These are phyloP conservation scores for Colletotrichum noveboracense DNA, from an alignment of 2,329 filamentous ascomycete species.

Conservation along the genomic window DNA sequence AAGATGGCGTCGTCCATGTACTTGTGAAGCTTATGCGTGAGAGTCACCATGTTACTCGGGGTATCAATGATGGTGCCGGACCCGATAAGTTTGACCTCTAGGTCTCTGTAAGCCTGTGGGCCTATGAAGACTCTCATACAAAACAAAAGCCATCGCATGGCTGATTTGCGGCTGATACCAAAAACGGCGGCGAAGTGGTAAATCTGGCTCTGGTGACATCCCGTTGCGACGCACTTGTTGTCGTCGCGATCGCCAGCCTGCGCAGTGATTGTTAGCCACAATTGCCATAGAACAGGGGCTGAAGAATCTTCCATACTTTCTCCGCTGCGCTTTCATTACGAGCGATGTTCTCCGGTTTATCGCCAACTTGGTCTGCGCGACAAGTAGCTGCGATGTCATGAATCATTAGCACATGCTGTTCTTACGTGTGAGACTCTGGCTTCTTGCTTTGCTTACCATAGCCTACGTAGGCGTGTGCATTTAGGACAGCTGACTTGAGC, in stretches of 20 bases:
- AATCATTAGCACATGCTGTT: not conserved
- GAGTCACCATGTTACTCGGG: not conserved
- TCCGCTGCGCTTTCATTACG: not conserved
- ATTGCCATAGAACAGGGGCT: not conserved
- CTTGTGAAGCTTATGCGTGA: rapidly evolving
- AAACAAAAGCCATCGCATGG: rapidly evolving
- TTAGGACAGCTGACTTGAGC: no score
- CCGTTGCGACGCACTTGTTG: not conserved
- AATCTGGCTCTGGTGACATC: rapidly evolving
- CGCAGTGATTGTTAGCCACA: not conserved
- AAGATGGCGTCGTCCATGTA: not conserved
- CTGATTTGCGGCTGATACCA: not conserved
- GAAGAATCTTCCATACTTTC: not conserved
- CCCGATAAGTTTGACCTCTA: not conserved
- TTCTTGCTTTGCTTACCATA: not conserved
- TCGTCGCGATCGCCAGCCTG: not conserved
- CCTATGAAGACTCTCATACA: rapidly evolving
- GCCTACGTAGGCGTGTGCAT: not conserved
- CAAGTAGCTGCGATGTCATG: not conserved
- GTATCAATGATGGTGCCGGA: not conserved
- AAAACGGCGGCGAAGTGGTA: not conserved
- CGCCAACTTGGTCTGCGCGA: not conserved
- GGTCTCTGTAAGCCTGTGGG: not conserved
- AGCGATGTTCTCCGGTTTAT: not conserved
- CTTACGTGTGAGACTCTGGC: not conserved